These are phyloP conservation scores for Stramenopiles sp. DNA, from an alignment of 352 stramenopile genomes.

Conservation along the genomic window DNA sequence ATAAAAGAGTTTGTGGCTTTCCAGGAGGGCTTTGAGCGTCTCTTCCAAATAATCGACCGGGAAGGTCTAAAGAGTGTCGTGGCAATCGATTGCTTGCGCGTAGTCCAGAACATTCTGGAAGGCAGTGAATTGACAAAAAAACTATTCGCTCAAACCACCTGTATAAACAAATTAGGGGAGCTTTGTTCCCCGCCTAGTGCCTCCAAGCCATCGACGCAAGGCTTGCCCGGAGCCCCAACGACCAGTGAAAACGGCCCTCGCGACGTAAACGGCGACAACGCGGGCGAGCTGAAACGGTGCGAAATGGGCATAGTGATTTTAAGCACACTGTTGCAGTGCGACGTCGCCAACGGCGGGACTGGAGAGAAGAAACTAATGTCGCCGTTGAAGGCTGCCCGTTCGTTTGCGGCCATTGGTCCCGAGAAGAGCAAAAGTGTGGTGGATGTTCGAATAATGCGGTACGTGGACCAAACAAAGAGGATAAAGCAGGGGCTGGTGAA, in stretches of 20 bases:
- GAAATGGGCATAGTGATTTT: background rate
- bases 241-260: background rate
- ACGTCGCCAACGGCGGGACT: background rate
- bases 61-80: background rate
- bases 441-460: background rate
- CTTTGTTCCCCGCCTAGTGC: background rate
- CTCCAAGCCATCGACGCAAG: too few relatives aligned
- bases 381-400: background rate
- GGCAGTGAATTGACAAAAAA: background rate
- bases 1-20: slow-evolving; percentile 2
- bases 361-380: background rate
- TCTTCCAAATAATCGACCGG: background rate
- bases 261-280: background rate
- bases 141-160: background rate
- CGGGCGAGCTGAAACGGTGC: background rate
- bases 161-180: background rate
- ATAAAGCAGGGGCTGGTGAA: background rate
- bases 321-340: background rate
- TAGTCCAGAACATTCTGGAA: background rate
- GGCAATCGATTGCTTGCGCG: background rate
- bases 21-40: background rate
- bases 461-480: background rate
- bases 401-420: background rate
- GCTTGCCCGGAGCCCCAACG: background rate
- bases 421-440: background rate